Evolutionary conservation across 148 eudicot species (phyloP), one percentile per base, ranked within the genome.

Genomic region (Rhododendron henanense): DNA sequence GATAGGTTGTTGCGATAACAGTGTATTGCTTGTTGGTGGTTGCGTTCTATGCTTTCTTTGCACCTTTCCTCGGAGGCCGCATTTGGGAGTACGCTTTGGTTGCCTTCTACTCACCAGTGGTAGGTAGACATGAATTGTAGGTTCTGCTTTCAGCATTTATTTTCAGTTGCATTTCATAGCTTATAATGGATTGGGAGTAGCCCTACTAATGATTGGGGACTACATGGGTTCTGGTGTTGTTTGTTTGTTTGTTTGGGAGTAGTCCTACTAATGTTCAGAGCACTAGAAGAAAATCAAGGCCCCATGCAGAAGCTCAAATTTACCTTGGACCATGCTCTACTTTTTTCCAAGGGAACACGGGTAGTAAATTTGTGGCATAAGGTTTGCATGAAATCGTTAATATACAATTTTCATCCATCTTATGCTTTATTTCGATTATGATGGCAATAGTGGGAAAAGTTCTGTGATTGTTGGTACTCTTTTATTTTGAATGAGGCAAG

Each of bases 21-120:
- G 99, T 97, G 16, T 97, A 87, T 86, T 95, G 95, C 96, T 89
- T 95, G 92, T 90, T 97, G 85, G 98, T 92, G 76, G 96, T 97
- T 71, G 99, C 98, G 50, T 97, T 94, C 93, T 95, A 97, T 90
- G 95, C 95, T 78, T 97, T 97, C 91, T 93, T 97, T 89, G 98
- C 97, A 28, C 99, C 99, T 85, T 95, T 97, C 86, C 94, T 97
- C 13, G 98, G 99, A 90, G 98, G 98, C 81, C 93, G 84, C 57
- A 87, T 93, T 84, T 95, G 93, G 94, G 98, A 95, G 91, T 96
- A 93, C 86, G 88, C 88, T 74, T 88, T 93, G 73, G 37, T 94
- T 79, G 96, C 91, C 77, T 89, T 89, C 15, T 97, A 97, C 89
- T 93, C 99, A 53, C 95, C 96, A 33, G 95, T 94, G 99, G 99